Percentiles rank a stretch among this genome's conserved stretches.
Evolutionary conservation across 306 rosid species (phyloP).

Genomic region (Glycyrrhiza uralensis): DNA sequence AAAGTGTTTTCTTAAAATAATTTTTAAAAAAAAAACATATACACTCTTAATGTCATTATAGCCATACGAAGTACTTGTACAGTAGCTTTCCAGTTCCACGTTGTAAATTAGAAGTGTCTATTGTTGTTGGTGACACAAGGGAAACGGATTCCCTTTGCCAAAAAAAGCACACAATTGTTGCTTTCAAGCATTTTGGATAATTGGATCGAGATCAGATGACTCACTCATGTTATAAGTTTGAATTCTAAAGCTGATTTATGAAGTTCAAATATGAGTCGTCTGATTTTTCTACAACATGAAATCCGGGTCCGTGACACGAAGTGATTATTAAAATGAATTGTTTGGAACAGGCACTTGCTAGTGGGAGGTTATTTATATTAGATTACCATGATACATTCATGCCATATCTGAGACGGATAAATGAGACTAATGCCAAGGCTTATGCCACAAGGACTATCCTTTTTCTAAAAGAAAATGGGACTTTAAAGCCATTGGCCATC

Average conservation of each 20-base stretch:
- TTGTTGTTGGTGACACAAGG: too few relatives aligned
- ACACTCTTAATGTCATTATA: too few relatives aligned
- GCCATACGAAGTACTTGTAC: neutral
- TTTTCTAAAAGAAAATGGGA: constrained; percentile 51
- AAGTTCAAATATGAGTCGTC: too few relatives aligned
- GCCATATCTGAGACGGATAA: constrained; percentile 62
- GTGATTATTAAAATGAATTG: neutral
- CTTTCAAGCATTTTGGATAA: too few relatives aligned
- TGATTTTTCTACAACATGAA: too few relatives aligned
- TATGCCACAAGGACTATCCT: constrained; percentile 80
- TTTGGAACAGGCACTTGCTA: constrained; percentile 53
- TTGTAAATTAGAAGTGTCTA: neutral
- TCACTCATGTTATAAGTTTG: too few relatives aligned
- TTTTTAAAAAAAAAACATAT: too few relatives aligned
- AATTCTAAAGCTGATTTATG: too few relatives aligned
- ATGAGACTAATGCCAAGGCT: constrained; percentile 47
- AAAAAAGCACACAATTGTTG: too few relatives aligned
- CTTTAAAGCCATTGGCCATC: constrained; percentile 68
- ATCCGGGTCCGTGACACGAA: neutral
- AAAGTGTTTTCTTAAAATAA: too few relatives aligned
- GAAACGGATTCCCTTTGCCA: too few relatives aligned
- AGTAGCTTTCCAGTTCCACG: neutral
- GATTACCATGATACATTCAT: constrained; percentile 77
- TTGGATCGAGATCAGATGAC: too few relatives aligned
- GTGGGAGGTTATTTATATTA: constrained; percentile 43